These are phyloP conservation scores for Acanthamoeba healyi DNA, from an alignment of 208 protist species.

Conservation along the genomic window DNA sequence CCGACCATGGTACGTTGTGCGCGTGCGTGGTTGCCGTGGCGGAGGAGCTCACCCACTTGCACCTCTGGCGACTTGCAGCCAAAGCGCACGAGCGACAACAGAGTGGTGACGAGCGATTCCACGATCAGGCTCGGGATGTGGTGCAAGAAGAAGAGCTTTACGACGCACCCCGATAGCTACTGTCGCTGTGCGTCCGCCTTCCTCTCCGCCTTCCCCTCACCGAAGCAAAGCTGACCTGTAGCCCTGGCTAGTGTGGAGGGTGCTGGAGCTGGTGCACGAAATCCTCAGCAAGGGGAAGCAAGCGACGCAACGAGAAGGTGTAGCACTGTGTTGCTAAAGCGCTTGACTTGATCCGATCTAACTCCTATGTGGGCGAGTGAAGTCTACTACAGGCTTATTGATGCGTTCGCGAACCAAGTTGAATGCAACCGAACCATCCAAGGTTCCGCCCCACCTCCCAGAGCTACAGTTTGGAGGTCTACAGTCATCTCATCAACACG, in stretches of 20 bases:
- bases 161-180: neutral
- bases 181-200: neutral
- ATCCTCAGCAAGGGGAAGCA: neutral
- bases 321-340: too few species aligned
- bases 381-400: conserved; percentile 31
- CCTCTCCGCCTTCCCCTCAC: neutral
- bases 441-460: too few species aligned
- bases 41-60: neutral
- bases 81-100: neutral
- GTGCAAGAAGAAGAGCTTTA: neutral
- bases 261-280: conserved; percentile 47
- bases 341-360: neutral
- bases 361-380: neutral
- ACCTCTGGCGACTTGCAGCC: neutral
- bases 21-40: neutral
- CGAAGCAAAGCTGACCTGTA: neutral
- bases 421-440: conserved; percentile 25
- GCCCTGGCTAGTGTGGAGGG: conserved; percentile 19
- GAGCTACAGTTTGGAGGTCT: too few species aligned
- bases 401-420: neutral
- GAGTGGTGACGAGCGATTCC: neutral
- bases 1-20: neutral
- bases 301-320: conserved; percentile 51
- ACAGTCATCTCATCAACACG: neutral
- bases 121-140: neutral